These are phyloP conservation scores for Phaeolepiota aurea DNA, from an alignment of 768 basidiomycete genomes.

Conservation along the genomic window DNA sequence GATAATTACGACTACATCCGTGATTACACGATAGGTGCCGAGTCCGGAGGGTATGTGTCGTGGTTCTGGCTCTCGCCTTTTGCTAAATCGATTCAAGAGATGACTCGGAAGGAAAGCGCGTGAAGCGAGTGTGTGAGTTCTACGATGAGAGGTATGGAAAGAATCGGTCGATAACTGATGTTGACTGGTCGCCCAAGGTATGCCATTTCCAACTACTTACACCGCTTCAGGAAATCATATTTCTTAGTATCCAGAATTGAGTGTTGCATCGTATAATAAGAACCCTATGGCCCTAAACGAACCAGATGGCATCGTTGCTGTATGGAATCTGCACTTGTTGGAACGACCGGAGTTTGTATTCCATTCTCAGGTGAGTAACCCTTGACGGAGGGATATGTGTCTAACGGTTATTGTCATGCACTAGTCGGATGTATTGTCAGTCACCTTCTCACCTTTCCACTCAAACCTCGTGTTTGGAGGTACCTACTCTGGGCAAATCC, in stretches of 20 bases:
- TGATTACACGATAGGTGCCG: constrained; percentile 89
- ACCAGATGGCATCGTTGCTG: constrained; percentile 92
- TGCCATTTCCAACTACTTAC: too few species aligned
- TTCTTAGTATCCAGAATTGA: constrained; percentile 86
- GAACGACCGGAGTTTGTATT: constrained; percentile 98
- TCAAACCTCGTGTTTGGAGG: constrained; percentile 96
- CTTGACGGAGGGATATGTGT: constrained; percentile 2
- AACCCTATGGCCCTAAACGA: constrained; percentile 90
- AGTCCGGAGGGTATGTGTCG: constrained; percentile 64
- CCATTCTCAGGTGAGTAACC: constrained; percentile 82
- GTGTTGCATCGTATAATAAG: constrained; percentile 96
- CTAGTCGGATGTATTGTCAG: constrained; percentile 95
- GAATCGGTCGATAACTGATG: constrained; percentile 90
- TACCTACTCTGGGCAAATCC: constrained; percentile 97
- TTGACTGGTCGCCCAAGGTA: constrained; percentile 98
- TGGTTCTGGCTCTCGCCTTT: constrained; percentile 2
- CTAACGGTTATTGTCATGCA: constrained; percentile 7
- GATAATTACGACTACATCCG: constrained; percentile 96
- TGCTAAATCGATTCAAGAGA: constrained; percentile 40
- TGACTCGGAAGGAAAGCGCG: constrained; percentile 81
- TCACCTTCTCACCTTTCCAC: constrained; percentile 96
- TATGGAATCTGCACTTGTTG: constrained; percentile 94
- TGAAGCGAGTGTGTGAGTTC: constrained; percentile 93
- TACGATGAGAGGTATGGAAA: constrained; percentile 86
- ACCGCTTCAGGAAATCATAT: neutral